These are phyloP conservation scores for Clonostachys chloroleuca DNA, from an alignment of 2,329 filamentous ascomycete genomes.

Conservation along the genomic window DNA sequence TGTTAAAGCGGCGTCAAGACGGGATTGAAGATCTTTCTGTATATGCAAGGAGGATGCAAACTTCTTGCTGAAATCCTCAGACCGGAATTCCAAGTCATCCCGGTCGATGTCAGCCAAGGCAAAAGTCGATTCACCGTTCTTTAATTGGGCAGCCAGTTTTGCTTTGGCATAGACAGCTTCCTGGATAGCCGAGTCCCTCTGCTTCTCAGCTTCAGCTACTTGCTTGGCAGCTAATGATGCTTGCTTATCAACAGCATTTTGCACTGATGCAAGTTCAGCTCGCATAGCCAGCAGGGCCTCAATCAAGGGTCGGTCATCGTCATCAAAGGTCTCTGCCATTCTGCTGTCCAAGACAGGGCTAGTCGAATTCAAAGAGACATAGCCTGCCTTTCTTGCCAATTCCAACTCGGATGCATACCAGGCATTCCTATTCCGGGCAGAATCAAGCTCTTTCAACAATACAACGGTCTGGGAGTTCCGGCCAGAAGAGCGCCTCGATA, in stretches of 20 bases:
- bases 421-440: constrained; percentile 79
- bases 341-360: constrained; percentile 74
- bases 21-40: constrained; percentile 77
- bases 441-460: constrained; percentile 81
- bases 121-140: constrained; percentile 36
- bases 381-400: constrained; percentile 85
- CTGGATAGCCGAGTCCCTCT: constrained; percentile 88
- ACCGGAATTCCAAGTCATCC: constrained; percentile 49
- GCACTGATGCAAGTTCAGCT: constrained; percentile 82
- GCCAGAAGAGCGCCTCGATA: constrained; percentile 56
- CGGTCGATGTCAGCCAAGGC: constrained; percentile 35
- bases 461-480: constrained; percentile 66
- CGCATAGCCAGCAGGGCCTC: constrained; percentile 92
- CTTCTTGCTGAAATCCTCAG: constrained; percentile 73
- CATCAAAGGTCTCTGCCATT: constrained; percentile 74
- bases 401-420: constrained; percentile 97
- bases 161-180: constrained; percentile 96
- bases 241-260: constrained; percentile 85
- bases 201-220: constrained; percentile 90
- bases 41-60: constrained; percentile 75
- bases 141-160: constrained; percentile 76
- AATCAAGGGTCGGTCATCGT: constrained; percentile 87
- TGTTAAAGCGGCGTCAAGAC: constrained; percentile 61
- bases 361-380: constrained; percentile 65
- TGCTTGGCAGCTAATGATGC: constrained; percentile 79